Evolutionary conservation across 225 moss, liverwort and hornwort genomes (phyloP), one percentile per base, ranked within the genome.

Genomic region (Pleurozium schreberi): DNA sequence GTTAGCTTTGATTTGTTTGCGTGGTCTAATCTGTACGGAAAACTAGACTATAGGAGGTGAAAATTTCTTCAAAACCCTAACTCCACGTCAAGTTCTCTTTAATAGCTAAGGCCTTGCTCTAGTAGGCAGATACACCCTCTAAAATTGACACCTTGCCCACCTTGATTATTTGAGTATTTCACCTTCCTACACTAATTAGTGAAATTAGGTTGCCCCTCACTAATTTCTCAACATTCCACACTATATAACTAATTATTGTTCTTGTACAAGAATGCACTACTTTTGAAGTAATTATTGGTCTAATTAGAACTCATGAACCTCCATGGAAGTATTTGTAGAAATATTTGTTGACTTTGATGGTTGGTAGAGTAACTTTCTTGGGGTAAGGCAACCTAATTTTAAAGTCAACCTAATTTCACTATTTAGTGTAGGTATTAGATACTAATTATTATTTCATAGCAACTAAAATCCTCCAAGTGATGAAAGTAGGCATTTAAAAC

Each of bases 141-240:
- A 1, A 27, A 26, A 8, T 15, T 71, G 9, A 1, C 28, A 27
- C 1, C 1, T 0, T 27, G 0, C 2, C 9, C 3, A 71, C 16
- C 2, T 71, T n/a, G n/a, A n/a, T n/a, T 22, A 4, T 23, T n/a
- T 0, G 2, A 1, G 2, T 13, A 68, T 22, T 4, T n/a, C 14
- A 14, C 4, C n/a, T n/a, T n/a, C n/a, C n/a, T n/a, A n/a, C n/a
- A n/a, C n/a, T n/a, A n/a, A n/a, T n/a, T n/a, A n/a, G n/a, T n/a
- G n/a, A n/a, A n/a, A n/a, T n/a, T n/a, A n/a, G n/a, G n/a, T n/a
- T n/a, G n/a, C n/a, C n/a, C n/a, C n/a, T n/a, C n/a, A n/a, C n/a
- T n/a, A n/a, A n/a, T n/a, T n/a, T n/a, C n/a, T n/a, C n/a, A n/a
- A n/a, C n/a, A n/a, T n/a, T n/a, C n/a, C n/a, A n/a, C n/a, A n/a